phyloP scores from a whole-genome alignment of 371 early-diverging fungal species.

The Mucor mucedo region DNA sequence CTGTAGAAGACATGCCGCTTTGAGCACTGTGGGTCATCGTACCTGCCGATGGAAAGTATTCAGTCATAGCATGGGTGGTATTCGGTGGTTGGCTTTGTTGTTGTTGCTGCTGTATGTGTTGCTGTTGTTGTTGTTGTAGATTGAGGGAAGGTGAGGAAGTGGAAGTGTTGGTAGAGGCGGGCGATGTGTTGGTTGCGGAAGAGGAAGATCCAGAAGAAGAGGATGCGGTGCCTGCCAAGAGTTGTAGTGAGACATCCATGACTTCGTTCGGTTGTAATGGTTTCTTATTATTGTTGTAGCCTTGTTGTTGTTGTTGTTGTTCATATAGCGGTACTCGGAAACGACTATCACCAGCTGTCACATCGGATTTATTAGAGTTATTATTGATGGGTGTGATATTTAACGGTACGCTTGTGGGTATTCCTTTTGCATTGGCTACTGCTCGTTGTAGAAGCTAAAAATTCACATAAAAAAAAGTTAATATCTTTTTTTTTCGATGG shows the following conservation, averaged over 20 bases:
- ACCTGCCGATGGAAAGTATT: slow-evolving; percentile 36
- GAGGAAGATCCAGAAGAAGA: too few relatives aligned
- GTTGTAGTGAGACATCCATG: slow-evolving; percentile 12
- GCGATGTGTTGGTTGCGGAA: not conserved
- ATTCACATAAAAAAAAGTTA: not conserved
- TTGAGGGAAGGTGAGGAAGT: slow-evolving; percentile 5
- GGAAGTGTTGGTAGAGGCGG: slow-evolving; percentile 1
- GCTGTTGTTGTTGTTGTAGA: not conserved
- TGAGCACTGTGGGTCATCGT: slow-evolving; percentile 24
- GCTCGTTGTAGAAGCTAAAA: slow-evolving; percentile 46
- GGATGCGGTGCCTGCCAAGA: not conserved
- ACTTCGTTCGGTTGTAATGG: slow-evolving; percentile 8
- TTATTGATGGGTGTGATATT: slow-evolving; percentile 15
- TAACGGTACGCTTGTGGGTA: slow-evolving; percentile 32
- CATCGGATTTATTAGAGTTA: not conserved
- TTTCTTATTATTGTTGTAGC: not conserved
- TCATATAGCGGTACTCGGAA: slow-evolving; percentile 1
- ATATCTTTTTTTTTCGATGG: not conserved
- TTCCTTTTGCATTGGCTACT: slow-evolving; percentile 39
- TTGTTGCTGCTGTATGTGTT: not conserved
- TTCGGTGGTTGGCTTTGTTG: slow-evolving; percentile 2
- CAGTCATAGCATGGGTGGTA: slow-evolving; percentile 3
- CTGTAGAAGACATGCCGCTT: slow-evolving; percentile 47
- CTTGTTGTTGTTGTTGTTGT: not conserved
- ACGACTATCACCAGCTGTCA: not conserved